These are phyloP conservation scores for Backusella sp. DNA, from an alignment of 192 early-diverging fungal genomes.

Conservation along the genomic window DNA sequence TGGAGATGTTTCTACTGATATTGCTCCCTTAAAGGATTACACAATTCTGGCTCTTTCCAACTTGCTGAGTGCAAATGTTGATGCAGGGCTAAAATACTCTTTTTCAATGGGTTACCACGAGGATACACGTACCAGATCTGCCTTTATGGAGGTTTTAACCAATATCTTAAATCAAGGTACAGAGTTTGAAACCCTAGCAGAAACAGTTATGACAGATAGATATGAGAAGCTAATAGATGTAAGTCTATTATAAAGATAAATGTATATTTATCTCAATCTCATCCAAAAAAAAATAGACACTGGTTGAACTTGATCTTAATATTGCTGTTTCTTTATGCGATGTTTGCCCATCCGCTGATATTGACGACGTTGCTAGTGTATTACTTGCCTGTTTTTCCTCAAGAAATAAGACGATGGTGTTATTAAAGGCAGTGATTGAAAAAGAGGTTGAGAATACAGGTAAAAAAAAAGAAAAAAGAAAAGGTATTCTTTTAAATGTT, in stretches of 20 bases:
- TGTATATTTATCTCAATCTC: not conserved
- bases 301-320: constrained; percentile 59
- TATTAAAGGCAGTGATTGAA: constrained; percentile 68
- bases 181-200: constrained; percentile 64
- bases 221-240: constrained; percentile 65
- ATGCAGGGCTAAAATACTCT: constrained; percentile 76
- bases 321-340: constrained; percentile 72
- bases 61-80: constrained; percentile 78
- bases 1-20: constrained; percentile 47
- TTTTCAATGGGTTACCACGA: constrained; percentile 78
- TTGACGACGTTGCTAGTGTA: constrained; percentile 70
- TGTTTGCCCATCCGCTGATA: constrained; percentile 68
- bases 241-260: constrained; percentile 9
- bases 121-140: constrained; percentile 69
- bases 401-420: constrained; percentile 49
- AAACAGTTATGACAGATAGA: constrained; percentile 57
- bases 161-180: constrained; percentile 72
- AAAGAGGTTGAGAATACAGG: constrained; percentile 72
- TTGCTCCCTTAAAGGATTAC: constrained; percentile 57
- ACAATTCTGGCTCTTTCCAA: constrained; percentile 75
- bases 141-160: constrained; percentile 81
- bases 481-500: not conserved
- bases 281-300: constrained; percentile 27
- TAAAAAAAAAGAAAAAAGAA: constrained; percentile 23
- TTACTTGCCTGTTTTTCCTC: constrained; percentile 71